These are phyloP conservation scores for Saccharum spontaneum DNA, from an alignment of 176 grass and related monocot species.

Conservation along the genomic window DNA sequence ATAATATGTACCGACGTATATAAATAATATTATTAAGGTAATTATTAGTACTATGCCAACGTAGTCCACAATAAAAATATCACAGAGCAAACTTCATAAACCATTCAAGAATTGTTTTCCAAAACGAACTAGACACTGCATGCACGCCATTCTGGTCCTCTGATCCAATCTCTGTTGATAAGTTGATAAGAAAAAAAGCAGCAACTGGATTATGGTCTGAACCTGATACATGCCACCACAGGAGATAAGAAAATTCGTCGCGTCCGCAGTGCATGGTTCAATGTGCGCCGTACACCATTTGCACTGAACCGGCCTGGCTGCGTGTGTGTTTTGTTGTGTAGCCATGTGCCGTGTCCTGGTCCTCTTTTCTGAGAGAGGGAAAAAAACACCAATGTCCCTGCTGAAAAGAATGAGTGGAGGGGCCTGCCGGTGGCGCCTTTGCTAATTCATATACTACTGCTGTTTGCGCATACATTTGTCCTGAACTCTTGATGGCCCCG, in stretches of 20 bases:
- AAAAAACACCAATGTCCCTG: background rate
- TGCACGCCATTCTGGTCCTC: background rate
- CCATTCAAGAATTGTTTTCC: too few species aligned
- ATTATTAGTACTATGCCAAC: too few species aligned
- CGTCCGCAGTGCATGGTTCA: conserved; percentile 18
- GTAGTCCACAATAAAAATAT: too few species aligned
- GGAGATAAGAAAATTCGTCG: background rate
- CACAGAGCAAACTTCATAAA: too few species aligned
- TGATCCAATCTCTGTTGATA: background rate
- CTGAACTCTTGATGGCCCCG: background rate
- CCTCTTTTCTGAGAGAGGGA: background rate
- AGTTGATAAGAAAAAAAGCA: background rate
- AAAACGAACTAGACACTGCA: too few species aligned
- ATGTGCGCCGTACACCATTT: background rate
- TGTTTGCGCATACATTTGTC: background rate
- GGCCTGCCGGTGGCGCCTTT: background rate
- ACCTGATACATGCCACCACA: background rate
- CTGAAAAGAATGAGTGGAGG: background rate
- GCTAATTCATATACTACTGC: background rate
- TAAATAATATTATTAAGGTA: too few species aligned
- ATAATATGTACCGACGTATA: too few species aligned
- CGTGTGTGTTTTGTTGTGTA: background rate
- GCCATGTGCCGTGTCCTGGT: conserved; percentile 26
- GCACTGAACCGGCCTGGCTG: background rate
- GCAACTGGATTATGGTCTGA: background rate